Base-by-base conservation (phyloP, 1,284 basidiomycete genomes). In the Porogramme epimiltina region DNA sequence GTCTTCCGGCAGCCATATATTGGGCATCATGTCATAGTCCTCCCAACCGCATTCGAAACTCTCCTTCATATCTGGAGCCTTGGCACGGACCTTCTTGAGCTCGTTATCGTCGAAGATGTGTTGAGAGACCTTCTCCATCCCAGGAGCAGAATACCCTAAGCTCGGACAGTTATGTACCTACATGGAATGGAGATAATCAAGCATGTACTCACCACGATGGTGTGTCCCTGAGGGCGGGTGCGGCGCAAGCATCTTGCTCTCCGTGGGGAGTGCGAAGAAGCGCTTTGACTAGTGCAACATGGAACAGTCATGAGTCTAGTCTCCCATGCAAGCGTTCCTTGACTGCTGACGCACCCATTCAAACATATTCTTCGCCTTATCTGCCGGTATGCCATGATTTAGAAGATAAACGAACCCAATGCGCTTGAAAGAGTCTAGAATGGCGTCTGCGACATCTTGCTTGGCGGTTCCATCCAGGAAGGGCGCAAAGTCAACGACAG, bases 1-100 rank as follows among this genome's bases (percentile, higher is more conserved):
- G 18, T 70, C 70, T 2, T 83, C 80, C 0, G 81, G 78, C 3
- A 80, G 70, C 83, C 83, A 85, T 44, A 84, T 78, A 55, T 85
- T 82, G 4, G 78, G 73, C 75, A 77, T 75, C 10, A 62, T 61
- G n/a, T 61, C 58, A 49, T 78, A 70, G 47, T 70, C 70, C 50
- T 81, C 76, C n/a, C 73, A 65, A 23, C 82, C 81, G 38, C 73
- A 73, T 47, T 84, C 82, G 56, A 79, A 84, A 51, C 74, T 81
- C 63, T 84, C 82, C 60, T 83, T 83, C 40, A 76, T 70, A 58
- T 83, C 81, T 2, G 76, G 73, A 3, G 70, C 68, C 25, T 71
- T 70, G 16, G 61, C 59, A 11, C 74, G 68, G 9, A 71, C 60
- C 22, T 70, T 62, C 4, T 65, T 67, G 4, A 76, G 57, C 39